Percentiles rank a stretch among this genome's conserved stretches.
Conservation (phyloP, 768 basidiomycete genomes). For the Naganishia antarctica region DNA sequence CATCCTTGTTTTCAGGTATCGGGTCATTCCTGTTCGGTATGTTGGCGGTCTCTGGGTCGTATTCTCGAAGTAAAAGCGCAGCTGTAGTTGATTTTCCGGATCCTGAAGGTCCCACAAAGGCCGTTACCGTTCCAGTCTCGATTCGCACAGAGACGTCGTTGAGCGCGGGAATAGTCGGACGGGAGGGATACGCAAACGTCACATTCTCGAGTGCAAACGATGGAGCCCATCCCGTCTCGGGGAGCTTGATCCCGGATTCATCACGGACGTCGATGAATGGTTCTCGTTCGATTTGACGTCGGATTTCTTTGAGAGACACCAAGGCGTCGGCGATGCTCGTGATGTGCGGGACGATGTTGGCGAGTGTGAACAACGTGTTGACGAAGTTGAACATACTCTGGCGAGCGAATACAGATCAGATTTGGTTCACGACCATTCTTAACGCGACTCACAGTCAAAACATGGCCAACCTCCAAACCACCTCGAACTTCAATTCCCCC, state of each 20-base stretch:
- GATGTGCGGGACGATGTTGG: conserved; percentile 42
- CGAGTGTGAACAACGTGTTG: conserved; percentile 39
- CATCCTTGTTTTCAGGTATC: conserved; percentile 53
- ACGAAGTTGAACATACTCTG: conserved; percentile 35
- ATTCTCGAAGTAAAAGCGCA: conserved; percentile 76
- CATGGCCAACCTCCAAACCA: conserved; percentile 35
- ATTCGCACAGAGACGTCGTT: conserved; percentile 53
- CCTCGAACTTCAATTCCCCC: conserved; percentile 36
- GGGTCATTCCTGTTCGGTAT: conserved; percentile 23
- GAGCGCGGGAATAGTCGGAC: conserved; percentile 64
- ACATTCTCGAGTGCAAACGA: conserved; percentile 62
- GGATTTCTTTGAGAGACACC: conserved; percentile 33
- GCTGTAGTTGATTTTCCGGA: conserved; percentile 53
- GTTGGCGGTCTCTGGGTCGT: conserved; percentile 59
- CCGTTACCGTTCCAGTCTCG: conserved; percentile 46
- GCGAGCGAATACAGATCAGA: background rate
- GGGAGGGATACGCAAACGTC: conserved; percentile 74
- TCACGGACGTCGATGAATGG: conserved; percentile 44
- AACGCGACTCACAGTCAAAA: conserved; percentile 35
- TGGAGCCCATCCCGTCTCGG: conserved; percentile 29
- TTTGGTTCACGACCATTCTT: background rate
- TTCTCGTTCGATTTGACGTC: conserved; percentile 40
- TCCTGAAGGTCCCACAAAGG: conserved; percentile 53
- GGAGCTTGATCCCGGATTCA: conserved; percentile 32
- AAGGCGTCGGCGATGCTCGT: conserved; percentile 37